A percentile compares a stretch with the other conserved stretches of the same genome.
Evolutionary conservation across 2,329 filamentous ascomycete genomes (phyloP).

Genomic region (Botryotinia narcissicola): DNA sequence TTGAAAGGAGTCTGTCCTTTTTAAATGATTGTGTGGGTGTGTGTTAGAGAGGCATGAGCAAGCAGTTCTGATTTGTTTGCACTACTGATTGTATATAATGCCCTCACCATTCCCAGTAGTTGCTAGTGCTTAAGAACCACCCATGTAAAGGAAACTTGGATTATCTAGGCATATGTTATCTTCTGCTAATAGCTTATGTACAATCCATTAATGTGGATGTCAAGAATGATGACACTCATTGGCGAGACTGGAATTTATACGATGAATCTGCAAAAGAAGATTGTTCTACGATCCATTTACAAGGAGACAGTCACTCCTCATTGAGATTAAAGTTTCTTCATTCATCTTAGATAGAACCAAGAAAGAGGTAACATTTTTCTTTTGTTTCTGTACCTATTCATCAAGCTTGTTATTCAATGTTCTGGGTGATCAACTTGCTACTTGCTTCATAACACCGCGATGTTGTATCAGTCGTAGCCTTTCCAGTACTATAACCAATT

Average conservation of each 20-base stretch:
- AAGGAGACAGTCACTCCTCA: no score
- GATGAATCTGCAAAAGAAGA: accelerated
- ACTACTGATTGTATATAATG: not conserved
- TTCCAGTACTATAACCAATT: not conserved
- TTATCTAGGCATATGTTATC: not conserved
- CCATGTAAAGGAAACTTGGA: accelerated
- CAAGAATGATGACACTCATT: accelerated
- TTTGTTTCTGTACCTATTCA: not conserved
- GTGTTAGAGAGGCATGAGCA: not conserved
- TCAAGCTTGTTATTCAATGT: not conserved
- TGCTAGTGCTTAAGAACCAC: not conserved
- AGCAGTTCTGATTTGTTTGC: not conserved
- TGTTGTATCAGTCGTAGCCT: not conserved
- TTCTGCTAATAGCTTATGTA: not conserved
- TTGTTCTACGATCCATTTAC: accelerated
- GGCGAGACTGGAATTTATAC: accelerated
- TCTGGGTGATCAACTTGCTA: not conserved
- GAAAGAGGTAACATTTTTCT: not conserved
- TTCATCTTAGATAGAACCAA: not conserved
- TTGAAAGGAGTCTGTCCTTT: not conserved
- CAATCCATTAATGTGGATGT: not conserved
- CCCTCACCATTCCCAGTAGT: not conserved
- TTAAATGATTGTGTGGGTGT: not conserved
- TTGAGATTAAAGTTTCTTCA: not conserved
- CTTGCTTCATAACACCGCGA: not conserved